Base-by-base conservation (phyloP, 768 basidiomycete genomes). In the Leccinum fibrillosum region DNA sequence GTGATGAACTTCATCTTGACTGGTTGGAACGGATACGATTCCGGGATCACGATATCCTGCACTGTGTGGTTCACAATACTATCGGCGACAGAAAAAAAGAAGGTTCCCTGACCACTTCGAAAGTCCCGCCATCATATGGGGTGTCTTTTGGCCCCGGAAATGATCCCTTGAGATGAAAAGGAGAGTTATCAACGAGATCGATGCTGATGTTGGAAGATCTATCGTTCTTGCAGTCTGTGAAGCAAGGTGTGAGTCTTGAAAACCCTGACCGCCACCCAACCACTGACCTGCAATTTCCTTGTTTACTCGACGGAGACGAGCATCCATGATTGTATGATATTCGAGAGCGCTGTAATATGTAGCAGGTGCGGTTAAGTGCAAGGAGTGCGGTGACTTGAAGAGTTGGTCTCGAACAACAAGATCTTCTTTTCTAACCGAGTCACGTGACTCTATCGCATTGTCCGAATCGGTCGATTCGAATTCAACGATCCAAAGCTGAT, bases 1-100 rank as follows among this genome's bases (percentile, higher is more conserved):
- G 95, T 98, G 60, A 96, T 86, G 75, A 98, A 98, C 72, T 94
- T 95, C 93, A 98, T 97, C 81, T 98, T 97, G 54, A 95, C 89
- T 0, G 96, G 94, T 69, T 94, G 90, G 72, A 94, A 92, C 17
- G 90, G 92, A 69, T 93, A 93, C 51, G 91, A 85, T 47, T 94
- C 92, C 8, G 94, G 94, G 65, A 98, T 92, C 19, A 88, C 80
- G 63, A 98, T 98, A 69, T 98, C 94, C 92, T 93, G 66, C 34
- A 23, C 26, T 21, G 26, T 34, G 51, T 21, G 53, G 45, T 60
- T 45, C 34, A 19, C n/a, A 54, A 62, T 42, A 26, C 53, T 30
- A 30, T 50, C 37, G 55, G 23, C 8, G 11, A 37, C 23, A 32
- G 28, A 30, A n/a, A 28, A 21, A 58, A 44, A 63, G 54, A 62